phyloP scores from a whole-genome alignment of 139 green algal genomes.

The Mesostigma viride region DNA sequence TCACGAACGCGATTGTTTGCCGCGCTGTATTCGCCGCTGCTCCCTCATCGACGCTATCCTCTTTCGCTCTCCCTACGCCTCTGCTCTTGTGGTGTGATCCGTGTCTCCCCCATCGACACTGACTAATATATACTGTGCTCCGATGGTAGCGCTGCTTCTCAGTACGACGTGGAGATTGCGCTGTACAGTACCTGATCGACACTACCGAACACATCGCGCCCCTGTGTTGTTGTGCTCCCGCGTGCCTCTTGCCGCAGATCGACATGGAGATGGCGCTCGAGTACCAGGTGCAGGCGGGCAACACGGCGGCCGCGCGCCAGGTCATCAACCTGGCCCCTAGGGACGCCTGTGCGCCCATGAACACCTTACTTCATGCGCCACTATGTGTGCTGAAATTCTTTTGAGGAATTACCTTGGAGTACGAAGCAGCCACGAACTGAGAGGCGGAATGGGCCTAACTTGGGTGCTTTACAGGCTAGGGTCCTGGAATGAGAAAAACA shows the following conservation, averaged over 20 bases:
- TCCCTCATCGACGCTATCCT: too few relatives aligned
- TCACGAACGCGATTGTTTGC: too few relatives aligned
- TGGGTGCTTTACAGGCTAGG: not conserved
- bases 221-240: not conserved
- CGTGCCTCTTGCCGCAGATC: not conserved
- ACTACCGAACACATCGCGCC: not conserved
- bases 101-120: not conserved
- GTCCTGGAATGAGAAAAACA: not conserved
- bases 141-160: not conserved
- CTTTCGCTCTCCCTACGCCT: not conserved
- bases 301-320: not conserved
- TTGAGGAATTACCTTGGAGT: not conserved
- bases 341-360: not conserved
- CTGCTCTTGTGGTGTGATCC: not conserved
- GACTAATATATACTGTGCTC: not conserved
- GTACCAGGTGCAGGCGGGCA: conserved; percentile 20
- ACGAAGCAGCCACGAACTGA: too few relatives aligned
- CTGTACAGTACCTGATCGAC: not conserved
- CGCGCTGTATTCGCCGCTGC: too few relatives aligned
- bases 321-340: conserved; percentile 1
- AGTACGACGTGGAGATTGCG: not conserved
- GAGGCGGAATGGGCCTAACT: not conserved
- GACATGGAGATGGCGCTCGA: conserved; percentile 20
- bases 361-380: not conserved
- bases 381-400: not conserved